Conservation (phyloP, 73 alveolate genomes). For the Stentor roeselii region DNA sequence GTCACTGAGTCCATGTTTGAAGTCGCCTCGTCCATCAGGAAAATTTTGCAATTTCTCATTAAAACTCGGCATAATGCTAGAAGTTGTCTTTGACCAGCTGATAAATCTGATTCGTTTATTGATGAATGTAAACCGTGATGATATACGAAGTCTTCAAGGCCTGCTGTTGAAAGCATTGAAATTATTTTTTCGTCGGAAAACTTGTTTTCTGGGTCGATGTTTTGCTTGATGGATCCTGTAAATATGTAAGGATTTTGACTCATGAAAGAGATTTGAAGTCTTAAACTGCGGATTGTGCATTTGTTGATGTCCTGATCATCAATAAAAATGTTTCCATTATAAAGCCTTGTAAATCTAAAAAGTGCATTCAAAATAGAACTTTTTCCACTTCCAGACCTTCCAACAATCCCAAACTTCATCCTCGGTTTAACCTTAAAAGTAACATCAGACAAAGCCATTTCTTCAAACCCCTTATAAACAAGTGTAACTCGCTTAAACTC, state of each 20-base stretch:
- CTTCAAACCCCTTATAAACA: neutral
- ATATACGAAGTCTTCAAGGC: neutral
- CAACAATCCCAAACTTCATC: slow-evolving; percentile 73
- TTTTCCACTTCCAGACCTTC: slow-evolving; percentile 90
- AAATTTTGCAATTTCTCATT: too few relatives aligned
- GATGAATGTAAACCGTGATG: neutral
- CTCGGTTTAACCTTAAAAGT: neutral
- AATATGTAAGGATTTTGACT: neutral
- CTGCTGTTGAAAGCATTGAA: neutral
- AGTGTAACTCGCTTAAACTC: neutral
- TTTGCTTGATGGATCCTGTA: neutral
- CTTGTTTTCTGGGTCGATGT: neutral
- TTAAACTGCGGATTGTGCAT: neutral
- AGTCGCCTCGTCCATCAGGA: neutral
- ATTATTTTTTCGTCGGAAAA: neutral
- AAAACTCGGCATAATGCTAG: neutral
- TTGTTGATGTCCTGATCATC: neutral
- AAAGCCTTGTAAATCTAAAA: neutral
- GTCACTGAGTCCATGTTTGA: neutral
- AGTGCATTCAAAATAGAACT: slow-evolving; percentile 51
- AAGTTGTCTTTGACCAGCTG: neutral
- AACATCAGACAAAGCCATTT: neutral
- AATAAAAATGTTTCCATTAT: neutral
- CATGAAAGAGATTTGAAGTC: neutral
- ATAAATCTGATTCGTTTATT: neutral